Percentiles rank a stretch among this genome's conserved stretches.
Evolutionary conservation across 2,329 filamentous ascomycete genomes (phyloP).

Genomic region (Talaromyces sp.): DNA sequence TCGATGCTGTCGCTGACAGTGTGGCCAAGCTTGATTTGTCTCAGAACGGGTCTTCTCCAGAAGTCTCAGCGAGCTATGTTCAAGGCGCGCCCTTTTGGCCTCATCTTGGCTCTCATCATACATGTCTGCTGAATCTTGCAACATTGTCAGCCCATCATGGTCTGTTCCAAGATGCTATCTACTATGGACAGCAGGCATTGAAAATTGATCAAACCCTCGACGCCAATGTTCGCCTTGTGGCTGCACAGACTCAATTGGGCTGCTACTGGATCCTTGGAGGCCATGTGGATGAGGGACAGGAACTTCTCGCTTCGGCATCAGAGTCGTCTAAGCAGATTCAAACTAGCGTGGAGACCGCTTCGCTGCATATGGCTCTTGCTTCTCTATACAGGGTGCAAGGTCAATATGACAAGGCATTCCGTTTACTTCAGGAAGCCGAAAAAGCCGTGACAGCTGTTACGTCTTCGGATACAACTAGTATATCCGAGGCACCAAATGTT

Average conservation of each 20-base stretch:
- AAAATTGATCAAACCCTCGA: constrained; percentile 72
- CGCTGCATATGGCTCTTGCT: constrained; percentile 48
- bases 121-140: constrained; percentile 72
- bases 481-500: constrained; percentile 33
- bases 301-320: constrained; percentile 61
- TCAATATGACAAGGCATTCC: constrained; percentile 52
- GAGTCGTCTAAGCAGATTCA: constrained; percentile 54
- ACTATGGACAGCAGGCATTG: constrained; percentile 81
- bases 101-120: constrained; percentile 72
- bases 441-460: constrained; percentile 48
- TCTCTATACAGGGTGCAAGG: constrained; percentile 52
- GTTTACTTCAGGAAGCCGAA: constrained; percentile 53
- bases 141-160: constrained; percentile 80
- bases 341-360: constrained; percentile 58
- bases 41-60: constrained; percentile 34
- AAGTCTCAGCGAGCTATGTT: constrained; percentile 49
- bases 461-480: constrained; percentile 32
- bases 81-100: constrained; percentile 76
- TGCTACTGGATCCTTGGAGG: constrained; percentile 55
- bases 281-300: constrained; percentile 54
- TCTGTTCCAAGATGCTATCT: constrained; percentile 83
- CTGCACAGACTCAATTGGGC: constrained; percentile 51
- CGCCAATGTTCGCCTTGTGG: constrained; percentile 58
- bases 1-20: constrained; percentile 42
- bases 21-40: constrained; percentile 44